Conservation (phyloP, 371 early-diverging fungal species). For the Mucor sp. region DNA sequence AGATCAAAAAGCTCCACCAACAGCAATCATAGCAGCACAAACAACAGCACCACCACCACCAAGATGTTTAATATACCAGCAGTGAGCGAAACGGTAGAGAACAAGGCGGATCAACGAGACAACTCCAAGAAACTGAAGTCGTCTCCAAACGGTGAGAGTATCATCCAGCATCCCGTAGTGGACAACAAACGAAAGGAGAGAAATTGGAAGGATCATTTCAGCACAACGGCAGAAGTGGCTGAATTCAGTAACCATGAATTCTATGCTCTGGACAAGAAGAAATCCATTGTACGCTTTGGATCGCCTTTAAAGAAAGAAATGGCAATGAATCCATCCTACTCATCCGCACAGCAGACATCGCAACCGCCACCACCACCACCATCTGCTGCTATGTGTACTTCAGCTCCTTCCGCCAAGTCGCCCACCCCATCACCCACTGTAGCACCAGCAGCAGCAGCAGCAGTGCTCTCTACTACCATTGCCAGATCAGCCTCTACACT, state of each 20-base stretch:
- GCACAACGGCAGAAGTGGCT: neutral
- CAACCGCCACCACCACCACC: neutral
- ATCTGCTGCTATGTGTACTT: neutral
- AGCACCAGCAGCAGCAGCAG: neutral
- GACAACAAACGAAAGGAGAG: constrained; percentile 9
- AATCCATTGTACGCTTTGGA: neutral
- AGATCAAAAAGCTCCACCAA: neutral
- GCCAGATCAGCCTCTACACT: neutral
- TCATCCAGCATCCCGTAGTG: neutral
- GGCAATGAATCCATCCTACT: neutral
- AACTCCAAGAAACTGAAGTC: constrained; percentile 33
- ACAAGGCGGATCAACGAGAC: neutral
- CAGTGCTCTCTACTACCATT: neutral
- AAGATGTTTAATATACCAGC: neutral
- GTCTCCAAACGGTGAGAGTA: neutral
- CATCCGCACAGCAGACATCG: neutral
- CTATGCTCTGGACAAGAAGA: neutral
- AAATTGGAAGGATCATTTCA: constrained; percentile 10
- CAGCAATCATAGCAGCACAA: neutral
- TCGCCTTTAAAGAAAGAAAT: neutral
- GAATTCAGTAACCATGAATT: neutral
- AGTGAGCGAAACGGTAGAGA: neutral
- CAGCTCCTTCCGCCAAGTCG: neutral
- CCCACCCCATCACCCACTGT: neutral
- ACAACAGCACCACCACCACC: neutral